Conservation (phyloP, 2,329 filamentous ascomycete species). For the Venturia nashicola region DNA sequence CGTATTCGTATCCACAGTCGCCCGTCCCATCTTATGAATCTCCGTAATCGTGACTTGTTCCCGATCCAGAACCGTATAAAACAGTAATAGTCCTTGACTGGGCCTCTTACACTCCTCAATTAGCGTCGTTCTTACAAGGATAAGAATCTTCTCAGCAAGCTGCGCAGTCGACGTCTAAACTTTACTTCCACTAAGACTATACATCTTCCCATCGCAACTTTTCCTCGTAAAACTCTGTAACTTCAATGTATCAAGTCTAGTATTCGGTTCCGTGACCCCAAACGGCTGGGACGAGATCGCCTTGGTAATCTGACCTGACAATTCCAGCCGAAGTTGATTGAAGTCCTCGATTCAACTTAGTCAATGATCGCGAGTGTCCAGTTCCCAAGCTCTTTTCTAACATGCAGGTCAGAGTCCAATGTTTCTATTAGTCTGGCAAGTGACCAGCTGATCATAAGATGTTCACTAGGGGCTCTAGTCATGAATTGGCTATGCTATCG, state of each 20-base stretch:
- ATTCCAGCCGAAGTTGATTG: background rate
- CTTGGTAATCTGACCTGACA: no score
- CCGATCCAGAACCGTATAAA: slow-evolving; percentile 31
- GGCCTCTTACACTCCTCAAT: slow-evolving; percentile 30
- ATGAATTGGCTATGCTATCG: no score
- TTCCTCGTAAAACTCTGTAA: slow-evolving; percentile 23
- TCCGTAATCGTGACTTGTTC: slow-evolving; percentile 27
- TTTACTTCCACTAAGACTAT: slow-evolving; percentile 28
- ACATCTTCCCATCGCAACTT: slow-evolving; percentile 21
- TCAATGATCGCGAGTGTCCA: background rate
- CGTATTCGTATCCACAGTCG: slow-evolving; percentile 31
- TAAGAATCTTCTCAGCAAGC: slow-evolving; percentile 30
- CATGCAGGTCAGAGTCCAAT: no score
- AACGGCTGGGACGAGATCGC: slow-evolving; percentile 10
- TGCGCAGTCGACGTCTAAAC: slow-evolving; percentile 36
- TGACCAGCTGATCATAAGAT: no score
- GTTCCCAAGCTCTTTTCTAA: background rate
- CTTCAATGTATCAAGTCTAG: slow-evolving; percentile 30
- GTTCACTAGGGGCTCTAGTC: no score
- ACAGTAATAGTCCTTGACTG: slow-evolving; percentile 31
- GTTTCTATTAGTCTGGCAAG: no score
- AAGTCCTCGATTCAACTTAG: background rate
- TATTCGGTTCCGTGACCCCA: slow-evolving; percentile 31
- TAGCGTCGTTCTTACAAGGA: slow-evolving; percentile 29
- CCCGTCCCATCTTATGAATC: slow-evolving; percentile 34